Evolutionary conservation across 345 rosid species (phyloP), one percentile per base, ranked within the genome.

Genomic region (Eucalyptus cloeziana): DNA sequence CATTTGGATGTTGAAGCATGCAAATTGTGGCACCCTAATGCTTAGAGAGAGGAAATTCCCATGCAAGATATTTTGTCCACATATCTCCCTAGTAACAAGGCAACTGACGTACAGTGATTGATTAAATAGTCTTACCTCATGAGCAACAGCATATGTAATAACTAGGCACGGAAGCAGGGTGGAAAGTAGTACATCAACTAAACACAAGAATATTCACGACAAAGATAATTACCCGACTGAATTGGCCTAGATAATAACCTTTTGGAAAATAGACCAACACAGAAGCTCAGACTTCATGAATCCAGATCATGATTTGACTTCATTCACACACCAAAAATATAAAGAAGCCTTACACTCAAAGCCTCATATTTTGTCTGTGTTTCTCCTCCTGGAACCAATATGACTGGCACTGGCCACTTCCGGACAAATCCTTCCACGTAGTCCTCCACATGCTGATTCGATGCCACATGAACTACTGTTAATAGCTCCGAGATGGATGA

Each of bases 391-490:
- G 97, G 95, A 93, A 97, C 89, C 90, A 95, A 90, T 89, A 95
- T 91, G 87, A 93, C 92, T 86, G 95, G 97, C 89, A 94, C 97
- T 24, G 99, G 97, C 99, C 99, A 97, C 49, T 94, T 92, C 83
- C 13, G 86, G 88, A 94, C 64, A 17, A 89, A 90, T 87, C 86
- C 85, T 87, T 88, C 51, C 21, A 95, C 86, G 80, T 92, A 95
- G 86, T 92, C 93, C 89, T 95, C 95, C 87, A 97, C 98, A 86
- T 93, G 93, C 92, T 86, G 92, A 90, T 95, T 96, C n/a, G 98
- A 92, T 79, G 99, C 99, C 30, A 97, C 95, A 71, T 95, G 97
- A 89, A 97, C 94, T 76, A 95, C 89, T 0, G 95, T 93, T 76
- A 92, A 31, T 91, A 96, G 92, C 83, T 94, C 92, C 4, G 91